Base-by-base conservation (phyloP, 1,139 yeast genomes). In the Zygoascus sp. region DNA sequence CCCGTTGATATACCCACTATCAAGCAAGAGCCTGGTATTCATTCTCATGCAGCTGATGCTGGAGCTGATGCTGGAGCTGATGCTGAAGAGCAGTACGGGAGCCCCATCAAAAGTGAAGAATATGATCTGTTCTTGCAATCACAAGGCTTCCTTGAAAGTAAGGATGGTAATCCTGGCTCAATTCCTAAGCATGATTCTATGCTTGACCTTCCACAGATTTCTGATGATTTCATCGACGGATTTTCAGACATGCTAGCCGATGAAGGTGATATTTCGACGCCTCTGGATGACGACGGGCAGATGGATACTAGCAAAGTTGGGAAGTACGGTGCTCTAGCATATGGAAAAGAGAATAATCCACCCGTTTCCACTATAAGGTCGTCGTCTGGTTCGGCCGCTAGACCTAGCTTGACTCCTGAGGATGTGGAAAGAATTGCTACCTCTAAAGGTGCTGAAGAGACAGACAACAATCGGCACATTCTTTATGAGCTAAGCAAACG, bases 401-500 rank as follows among this genome's bases (percentile, higher is more conserved):
- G 56, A 44, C 63, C 69, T 1, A 67, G 70, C 30, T 43, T 68
- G n/a, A 57, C 62, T 4, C 64, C 65, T 8, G 53, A 51, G 39
- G 62, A 54, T 36, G 63, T 60, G 8, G 56, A 56, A 5, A 51
- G 58, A 6, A 30, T 40, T 30, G 37, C 43, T n/a, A 30, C 43
- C 5, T 30, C 35, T 10, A 40, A 40, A 21, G 39, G 39, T 20
- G 39, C 39, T 20, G 39, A 35, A 11, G 43, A 40, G 28, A 40
- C n/a, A 11, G 35, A 40, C 21, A 30, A 17, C 20, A 21, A 30
- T 15, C 13, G 37, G 20, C 37, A 40, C 19, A 52, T 55, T 27
- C 27, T 44, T 13, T 36, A 42, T 11, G 59, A 56, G 35, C 20
- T 54, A 25, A 42, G 46, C 16, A 44, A 40, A 13, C 37, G 34